Percentiles rank a stretch among this genome's conserved stretches.
These are phyloP conservation scores for Thuja plicata DNA, from an alignment of 83 land plant species.

Conservation along the genomic window DNA sequence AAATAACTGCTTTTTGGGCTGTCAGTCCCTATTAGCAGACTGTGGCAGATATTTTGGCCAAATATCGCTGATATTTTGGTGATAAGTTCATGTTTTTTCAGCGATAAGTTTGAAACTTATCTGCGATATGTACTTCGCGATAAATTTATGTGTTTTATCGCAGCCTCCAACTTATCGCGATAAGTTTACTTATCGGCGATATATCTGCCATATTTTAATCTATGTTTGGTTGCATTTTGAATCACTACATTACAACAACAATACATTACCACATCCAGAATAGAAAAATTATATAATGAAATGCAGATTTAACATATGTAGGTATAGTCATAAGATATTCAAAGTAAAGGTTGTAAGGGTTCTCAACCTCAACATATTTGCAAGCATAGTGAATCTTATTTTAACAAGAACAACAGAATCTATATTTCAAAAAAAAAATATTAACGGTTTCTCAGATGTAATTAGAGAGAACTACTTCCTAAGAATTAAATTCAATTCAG, in stretches of 20 bases:
- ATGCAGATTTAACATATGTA: neutral
- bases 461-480: neutral
- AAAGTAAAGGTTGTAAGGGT: neutral
- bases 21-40: too few species aligned
- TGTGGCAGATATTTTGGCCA: too few species aligned
- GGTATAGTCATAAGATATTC: neutral
- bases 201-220: too few species aligned
- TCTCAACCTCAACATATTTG: neutral
- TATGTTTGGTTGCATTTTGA: neutral
- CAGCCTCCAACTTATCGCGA: too few species aligned
- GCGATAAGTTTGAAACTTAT: too few species aligned
- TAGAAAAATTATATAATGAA: neutral
- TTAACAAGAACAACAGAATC: neutral
- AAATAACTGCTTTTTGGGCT: too few species aligned
- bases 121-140: too few species aligned
- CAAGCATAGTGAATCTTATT: neutral
- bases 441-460: neutral
- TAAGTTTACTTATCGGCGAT: too few species aligned
- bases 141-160: too few species aligned
- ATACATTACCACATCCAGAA: neutral
- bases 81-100: too few species aligned
- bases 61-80: too few species aligned
- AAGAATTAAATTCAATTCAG: neutral
- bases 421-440: neutral
- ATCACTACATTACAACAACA: neutral